Evolutionary conservation across 805 yeast genomes (phyloP), one percentile per base, ranked within the genome.

Genomic region (Millerozyma acaciae): DNA sequence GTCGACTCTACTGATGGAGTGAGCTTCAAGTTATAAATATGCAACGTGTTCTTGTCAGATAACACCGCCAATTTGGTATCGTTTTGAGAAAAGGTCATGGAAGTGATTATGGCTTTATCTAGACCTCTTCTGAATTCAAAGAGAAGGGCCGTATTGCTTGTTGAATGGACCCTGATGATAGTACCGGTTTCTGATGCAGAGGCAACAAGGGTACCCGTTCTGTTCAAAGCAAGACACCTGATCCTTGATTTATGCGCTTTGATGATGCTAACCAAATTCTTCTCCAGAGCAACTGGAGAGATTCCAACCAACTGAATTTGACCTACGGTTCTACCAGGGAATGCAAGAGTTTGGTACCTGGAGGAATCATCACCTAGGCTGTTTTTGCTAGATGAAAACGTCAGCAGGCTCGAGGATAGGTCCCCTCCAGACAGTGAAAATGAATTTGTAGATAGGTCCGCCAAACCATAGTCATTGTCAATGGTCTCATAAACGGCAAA

Each of bases 81-180:
- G 44, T 78, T 72, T 6, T 84, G 88, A 4, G 90, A 81, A 53
- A 90, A 88, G 34, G 78, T 78, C 81, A 93, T 80, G 6, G 93
- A 81, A 25, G 83, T 84, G 6, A 93, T 75, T 12, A 70, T 66
- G 1, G 96, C 97, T 33, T 80, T 72, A 55, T 93, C 97, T 14
- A 89, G 54, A 0, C 98, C 98, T 32, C 98, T 68, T 45, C 97
- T 68, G 49, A 89, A 89, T 53, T 87, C 96, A 50, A 73, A 81
- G n/a, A 86, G 48, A 32, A 86, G 62, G 1, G 82, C 70, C 17
- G 94, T 82, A 21, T 75, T 77, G 32, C 68, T 66, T 1, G 87
- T 75, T 4, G 86, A 78, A 50, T 81, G 87, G 3, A 86, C 67
- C 32, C 95, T 60, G 13, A 87, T 76, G 6, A 87, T 69, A 0